phyloP scores from a whole-genome alignment of 305 asterid species.

The Fraxinus angustifolia region DNA sequence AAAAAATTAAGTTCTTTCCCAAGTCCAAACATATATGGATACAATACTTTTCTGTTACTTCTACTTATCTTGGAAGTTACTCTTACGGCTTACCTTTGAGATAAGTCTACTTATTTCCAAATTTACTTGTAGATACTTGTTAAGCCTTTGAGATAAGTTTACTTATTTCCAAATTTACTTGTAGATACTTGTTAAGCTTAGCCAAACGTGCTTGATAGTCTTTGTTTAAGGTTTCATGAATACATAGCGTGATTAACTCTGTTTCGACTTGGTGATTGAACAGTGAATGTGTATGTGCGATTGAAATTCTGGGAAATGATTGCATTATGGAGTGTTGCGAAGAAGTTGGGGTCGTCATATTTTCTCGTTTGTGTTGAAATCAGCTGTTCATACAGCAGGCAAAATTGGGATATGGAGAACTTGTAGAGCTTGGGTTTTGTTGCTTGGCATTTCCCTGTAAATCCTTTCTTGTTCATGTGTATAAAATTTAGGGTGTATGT shows the following conservation, averaged over 20 bases:
- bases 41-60: not conserved
- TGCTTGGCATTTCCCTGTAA: not conserved
- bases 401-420: not conserved
- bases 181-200: not conserved
- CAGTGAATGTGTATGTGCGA: not conserved
- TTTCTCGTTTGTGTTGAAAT: not conserved
- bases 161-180: not conserved
- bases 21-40: not conserved
- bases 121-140: not conserved
- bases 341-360: not conserved
- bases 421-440: not conserved
- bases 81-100: not conserved
- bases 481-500: not conserved
- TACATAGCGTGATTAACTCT: not conserved
- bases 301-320: not conserved
- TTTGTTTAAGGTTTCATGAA: not conserved
- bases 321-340: not conserved
- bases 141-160: not conserved
- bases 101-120: not conserved
- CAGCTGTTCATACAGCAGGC: not conserved
- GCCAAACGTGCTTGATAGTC: not conserved
- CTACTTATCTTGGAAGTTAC: not conserved
- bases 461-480: not conserved
- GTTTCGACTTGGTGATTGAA: not conserved
- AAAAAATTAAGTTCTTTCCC: not conserved